These are phyloP conservation scores for Angomonas deanei DNA, from an alignment of 208 protist genomes.

Conservation along the genomic window DNA sequence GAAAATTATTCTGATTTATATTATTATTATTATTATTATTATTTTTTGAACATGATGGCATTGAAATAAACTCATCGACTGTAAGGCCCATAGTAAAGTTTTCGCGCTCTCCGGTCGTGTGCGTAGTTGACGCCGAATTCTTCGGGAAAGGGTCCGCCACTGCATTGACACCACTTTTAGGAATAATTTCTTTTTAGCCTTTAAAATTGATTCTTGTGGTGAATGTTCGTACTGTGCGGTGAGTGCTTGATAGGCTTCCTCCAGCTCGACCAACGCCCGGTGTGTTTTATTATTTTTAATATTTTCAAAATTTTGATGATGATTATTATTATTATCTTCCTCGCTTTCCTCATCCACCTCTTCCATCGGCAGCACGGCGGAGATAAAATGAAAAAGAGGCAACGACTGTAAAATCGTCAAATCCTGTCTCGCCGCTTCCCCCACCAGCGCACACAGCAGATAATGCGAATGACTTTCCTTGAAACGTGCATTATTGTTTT, in stretches of 20 bases:
- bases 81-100: neutral
- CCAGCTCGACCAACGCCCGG: too few species aligned
- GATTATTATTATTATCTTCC: too few species aligned
- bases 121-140: neutral
- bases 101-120: neutral
- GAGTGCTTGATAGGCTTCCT: neutral
- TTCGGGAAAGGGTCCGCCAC: neutral
- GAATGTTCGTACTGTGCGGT: too few species aligned
- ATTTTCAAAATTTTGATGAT: too few species aligned
- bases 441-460: neutral
- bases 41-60: neutral
- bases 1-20: neutral
- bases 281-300: too few species aligned
- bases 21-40: neutral
- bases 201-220: too few species aligned
- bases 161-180: neutral
- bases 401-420: neutral
- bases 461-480: too few species aligned
- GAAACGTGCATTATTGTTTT: too few species aligned
- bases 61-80: neutral
- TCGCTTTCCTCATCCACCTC: neutral
- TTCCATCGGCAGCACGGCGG: neutral
- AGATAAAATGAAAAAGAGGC: neutral
- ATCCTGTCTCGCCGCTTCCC: neutral
- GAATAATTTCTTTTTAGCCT: neutral